phyloP scores from a whole-genome alignment of 1,284 basidiomycete genomes.

The Rhodotorula sp. region DNA sequence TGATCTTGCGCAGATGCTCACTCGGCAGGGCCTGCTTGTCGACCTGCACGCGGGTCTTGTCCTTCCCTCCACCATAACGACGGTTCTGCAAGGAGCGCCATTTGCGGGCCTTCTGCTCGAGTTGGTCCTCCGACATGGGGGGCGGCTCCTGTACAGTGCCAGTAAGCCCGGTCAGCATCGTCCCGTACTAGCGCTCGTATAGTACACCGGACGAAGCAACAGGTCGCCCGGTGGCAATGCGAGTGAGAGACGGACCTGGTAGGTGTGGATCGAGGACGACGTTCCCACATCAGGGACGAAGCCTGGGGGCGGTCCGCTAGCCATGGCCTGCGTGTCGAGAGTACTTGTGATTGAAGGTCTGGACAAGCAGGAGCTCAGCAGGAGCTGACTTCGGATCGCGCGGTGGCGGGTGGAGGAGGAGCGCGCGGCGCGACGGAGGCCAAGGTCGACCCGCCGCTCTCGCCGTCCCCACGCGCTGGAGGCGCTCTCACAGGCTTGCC shows the following conservation, averaged over 20 bases:
- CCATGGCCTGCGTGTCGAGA: constrained; percentile 1
- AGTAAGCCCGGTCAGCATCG: not conserved
- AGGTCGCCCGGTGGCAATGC: not conserved
- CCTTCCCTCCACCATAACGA: constrained; percentile 76
- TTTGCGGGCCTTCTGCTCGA: constrained; percentile 85
- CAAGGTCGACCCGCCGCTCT: not conserved
- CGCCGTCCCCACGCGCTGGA: not conserved
- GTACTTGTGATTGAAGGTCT: not conserved
- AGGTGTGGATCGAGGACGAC: constrained; percentile 9
- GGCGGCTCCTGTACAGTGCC: constrained; percentile 43
- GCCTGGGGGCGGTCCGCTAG: constrained; percentile 26
- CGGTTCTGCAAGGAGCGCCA: constrained; percentile 92
- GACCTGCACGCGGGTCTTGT: constrained; percentile 72
- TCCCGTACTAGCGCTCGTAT: too few relatives aligned
- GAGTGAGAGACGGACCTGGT: constrained; percentile 14
- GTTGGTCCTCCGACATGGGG: constrained; percentile 69
- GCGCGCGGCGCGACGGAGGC: too few relatives aligned
- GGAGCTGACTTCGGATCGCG: not conserved
- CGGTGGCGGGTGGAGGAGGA: not conserved
- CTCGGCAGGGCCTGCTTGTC: constrained; percentile 73
- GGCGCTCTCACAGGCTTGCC: too few relatives aligned
- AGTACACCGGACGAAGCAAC: too few relatives aligned
- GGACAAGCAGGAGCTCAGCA: not conserved
- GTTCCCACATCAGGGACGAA: constrained; percentile 19
- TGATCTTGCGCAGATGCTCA: constrained; percentile 96